phyloP scores from a whole-genome alignment of 2,329 filamentous ascomycete genomes.

The Fusarium marasasianum region DNA sequence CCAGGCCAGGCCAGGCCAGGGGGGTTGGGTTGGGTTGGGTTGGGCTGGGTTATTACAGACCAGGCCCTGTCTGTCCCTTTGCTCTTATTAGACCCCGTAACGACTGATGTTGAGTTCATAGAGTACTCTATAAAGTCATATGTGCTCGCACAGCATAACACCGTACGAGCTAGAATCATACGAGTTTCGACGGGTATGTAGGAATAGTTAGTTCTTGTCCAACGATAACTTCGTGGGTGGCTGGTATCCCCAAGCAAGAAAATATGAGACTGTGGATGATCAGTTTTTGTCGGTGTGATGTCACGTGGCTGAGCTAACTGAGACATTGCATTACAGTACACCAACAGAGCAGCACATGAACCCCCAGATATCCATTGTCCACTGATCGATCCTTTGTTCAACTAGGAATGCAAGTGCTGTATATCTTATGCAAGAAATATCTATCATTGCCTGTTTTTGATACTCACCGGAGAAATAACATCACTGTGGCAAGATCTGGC shows the following conservation, averaged over 20 bases:
- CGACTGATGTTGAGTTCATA: conserved; percentile 25
- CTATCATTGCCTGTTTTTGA: neutral
- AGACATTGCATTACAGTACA: neutral
- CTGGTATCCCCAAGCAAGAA: conserved; percentile 21
- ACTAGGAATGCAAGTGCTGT: neutral
- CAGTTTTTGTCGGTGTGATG: conserved; percentile 42
- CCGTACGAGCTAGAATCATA: conserved; percentile 35
- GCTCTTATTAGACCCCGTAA: neutral
- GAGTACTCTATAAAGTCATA: conserved; percentile 1
- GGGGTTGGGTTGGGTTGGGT: neutral
- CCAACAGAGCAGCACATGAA: neutral
- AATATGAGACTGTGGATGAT: conserved; percentile 22
- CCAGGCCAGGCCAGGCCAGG: conserved; percentile 4
- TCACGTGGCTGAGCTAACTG: conserved; percentile 38
- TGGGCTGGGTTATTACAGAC: neutral
- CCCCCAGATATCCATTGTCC: neutral
- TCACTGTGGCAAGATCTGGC: conserved; percentile 13
- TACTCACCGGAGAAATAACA: neutral
- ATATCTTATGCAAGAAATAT: conserved; percentile 7
- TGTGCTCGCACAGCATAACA: conserved; percentile 7
- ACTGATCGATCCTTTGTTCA: neutral
- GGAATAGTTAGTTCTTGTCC: conserved; percentile 9
- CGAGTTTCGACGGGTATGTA: conserved; percentile 21
- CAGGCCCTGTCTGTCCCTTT: neutral
- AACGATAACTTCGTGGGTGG: conserved; percentile 27